Evolutionary conservation across 2,329 filamentous ascomycete species (phyloP), one percentile per base, ranked within the genome.

Genomic region (Cercospora sp.): DNA sequence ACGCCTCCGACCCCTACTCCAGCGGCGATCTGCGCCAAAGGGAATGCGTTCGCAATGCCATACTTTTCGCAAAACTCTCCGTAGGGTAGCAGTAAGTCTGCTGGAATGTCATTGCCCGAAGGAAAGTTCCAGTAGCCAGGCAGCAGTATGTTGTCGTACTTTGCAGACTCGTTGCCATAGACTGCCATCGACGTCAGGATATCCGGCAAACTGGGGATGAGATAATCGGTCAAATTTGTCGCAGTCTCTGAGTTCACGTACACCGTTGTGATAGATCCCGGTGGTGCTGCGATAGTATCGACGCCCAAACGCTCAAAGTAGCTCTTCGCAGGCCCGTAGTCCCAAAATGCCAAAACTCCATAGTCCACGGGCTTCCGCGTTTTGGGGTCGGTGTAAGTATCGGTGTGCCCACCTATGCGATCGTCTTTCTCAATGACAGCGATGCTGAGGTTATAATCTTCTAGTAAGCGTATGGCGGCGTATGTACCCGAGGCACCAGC

Each of bases 401-500:
- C 16, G 26, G 61, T 58, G 26, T 68, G 67, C 0, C 69, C 67
- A 5, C 65, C 70, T 21, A 69, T 60, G 16, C 28, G 60, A 6
- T 58, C 55, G 3, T 28, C 37, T 13, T 53, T 58, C 63, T 72
- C 70, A 16, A 71, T 53, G 13, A 71, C 53, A 18, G 66, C 55
- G 45, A 72, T 51, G 45, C 61, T 72, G 16, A 49, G 61, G 34
- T 69, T 66, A 40, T 57, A 67, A 24, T 70, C 69, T 43, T 69
- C 65, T 9, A 45, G 43, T n/a, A 72, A 62, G 4, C 70, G 69
- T 5, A 72, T 61, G 53, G 63, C 70, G 12, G 69, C 70, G 58
- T 69, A 72, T 12, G 66, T 72, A 28, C 70, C 70, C 26, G 66
- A 59, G 16, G 69, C 69, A 8, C 70, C 70, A 10, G 57, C 69